Base-by-base conservation (phyloP, 1,284 basidiomycete species). In the Trichosporon sp. region DNA sequence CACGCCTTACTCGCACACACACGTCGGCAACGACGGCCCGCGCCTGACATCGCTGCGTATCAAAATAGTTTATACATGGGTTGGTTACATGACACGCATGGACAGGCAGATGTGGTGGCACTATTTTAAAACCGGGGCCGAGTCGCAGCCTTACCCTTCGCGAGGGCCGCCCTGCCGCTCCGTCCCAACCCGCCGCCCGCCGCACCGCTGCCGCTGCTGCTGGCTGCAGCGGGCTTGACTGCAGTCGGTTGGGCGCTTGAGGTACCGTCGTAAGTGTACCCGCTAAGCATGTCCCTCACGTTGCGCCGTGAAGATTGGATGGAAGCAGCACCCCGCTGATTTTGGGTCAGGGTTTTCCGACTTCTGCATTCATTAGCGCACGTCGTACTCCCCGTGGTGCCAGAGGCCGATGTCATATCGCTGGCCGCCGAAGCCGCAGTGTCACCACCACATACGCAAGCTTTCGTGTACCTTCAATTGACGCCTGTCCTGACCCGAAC, bases 331-430 rank as follows among this genome's bases (percentile, higher is more conserved):
- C 27, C 56, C n/a, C 29, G 56, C 8, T n/a, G 56, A n/a, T 60
- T 60, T 60, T 60, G 56, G 56, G 56, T 60, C 56, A 60, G 56
- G 56, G 56, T 60, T 11, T n/a, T 29, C 56, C 29, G 29, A 60
- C 29, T 60, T 31, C 56, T 60, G 18, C 56, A 60, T 31, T 31
- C 56, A 60, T 60, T 32, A 60, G 56, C 56, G 13, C 18, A 15
- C 56, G 56, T 60, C 56, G 56, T n/a, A 60, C 27, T 60, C 56
- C 27, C 29, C 18, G 18, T 32, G 31, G 8, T 8, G 29, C 27
- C 18, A 9, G 23, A 15, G 2, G 53, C 53, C 15, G 11, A 25
- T 18, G 25, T 13, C 23, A 25, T 25, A 23, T 58, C 6, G 15
- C 7, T 29, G 25, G 29, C 53, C 53, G 27, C 53, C 27, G 8